phyloP scores from a whole-genome alignment of 148 eudicot genomes.

The Arctostaphylos glauca region DNA sequence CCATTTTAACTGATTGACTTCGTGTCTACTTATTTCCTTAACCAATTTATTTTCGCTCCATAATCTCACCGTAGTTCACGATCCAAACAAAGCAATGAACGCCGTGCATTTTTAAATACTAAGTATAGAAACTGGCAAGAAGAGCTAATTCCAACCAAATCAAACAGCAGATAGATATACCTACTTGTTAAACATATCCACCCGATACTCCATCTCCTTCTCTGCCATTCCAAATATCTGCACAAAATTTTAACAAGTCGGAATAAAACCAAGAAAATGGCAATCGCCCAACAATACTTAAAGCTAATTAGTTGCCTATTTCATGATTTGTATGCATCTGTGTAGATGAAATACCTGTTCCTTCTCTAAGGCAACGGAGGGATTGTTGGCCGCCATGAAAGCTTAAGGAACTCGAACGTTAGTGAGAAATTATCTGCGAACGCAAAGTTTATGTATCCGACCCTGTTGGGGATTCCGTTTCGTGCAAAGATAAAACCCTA shows the following conservation, averaged over 20 bases:
- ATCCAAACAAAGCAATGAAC: background rate
- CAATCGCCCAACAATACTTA: background rate
- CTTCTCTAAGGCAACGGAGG: background rate
- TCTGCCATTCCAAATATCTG: conserved; percentile 82
- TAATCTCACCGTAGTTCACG: background rate
- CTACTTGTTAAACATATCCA: conserved; percentile 87
- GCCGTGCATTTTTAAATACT: background rate
- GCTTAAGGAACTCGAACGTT: background rate
- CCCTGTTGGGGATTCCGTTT: background rate
- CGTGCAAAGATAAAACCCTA: conserved; percentile 9
- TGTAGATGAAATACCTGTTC: conserved; percentile 10
- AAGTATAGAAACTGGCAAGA: background rate
- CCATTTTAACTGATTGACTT: background rate
- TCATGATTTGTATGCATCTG: background rate
- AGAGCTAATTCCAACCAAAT: background rate
- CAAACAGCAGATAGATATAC: conserved; percentile 19
- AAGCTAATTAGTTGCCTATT: background rate
- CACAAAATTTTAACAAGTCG: conserved; percentile 11
- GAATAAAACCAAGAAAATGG: background rate
- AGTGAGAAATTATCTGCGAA: background rate
- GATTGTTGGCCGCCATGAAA: conserved; percentile 11
- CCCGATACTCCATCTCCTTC: conserved; percentile 96
- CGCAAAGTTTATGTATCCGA: background rate
- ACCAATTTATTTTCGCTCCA: background rate
- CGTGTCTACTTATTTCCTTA: background rate